A percentile compares a stretch with the other conserved stretches of the same genome.
Evolutionary conservation across 2,329 filamentous ascomycete species (phyloP).

Genomic region (Teratosphaeria pseudoeucalypti): DNA sequence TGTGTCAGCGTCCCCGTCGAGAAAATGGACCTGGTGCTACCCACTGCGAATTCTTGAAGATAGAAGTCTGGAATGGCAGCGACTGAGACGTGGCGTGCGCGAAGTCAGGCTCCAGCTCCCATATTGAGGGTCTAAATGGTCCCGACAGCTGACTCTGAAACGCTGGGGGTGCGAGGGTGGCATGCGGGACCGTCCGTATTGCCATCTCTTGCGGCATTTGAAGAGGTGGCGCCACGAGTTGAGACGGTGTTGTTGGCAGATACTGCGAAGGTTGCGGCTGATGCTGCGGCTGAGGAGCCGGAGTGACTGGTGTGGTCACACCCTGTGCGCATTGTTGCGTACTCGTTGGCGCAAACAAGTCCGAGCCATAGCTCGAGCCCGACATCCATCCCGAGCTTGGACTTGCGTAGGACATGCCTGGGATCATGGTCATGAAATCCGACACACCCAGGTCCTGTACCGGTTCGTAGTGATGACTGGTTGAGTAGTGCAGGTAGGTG

Average conservation of each 20-base stretch:
- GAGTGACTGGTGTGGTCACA: slow-evolving; percentile 13
- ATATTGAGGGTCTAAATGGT: slow-evolving; percentile 37
- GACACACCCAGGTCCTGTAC: slow-evolving; percentile 19
- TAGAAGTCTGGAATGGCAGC: slow-evolving; percentile 37
- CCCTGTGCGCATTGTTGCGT: slow-evolving; percentile 12
- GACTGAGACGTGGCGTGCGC: slow-evolving; percentile 28
- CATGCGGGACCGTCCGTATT: slow-evolving; percentile 18
- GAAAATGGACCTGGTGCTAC: slow-evolving; percentile 1
- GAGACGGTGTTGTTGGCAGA: slow-evolving; percentile 16
- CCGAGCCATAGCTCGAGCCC: slow-evolving; percentile 13
- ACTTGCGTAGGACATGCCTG: slow-evolving; percentile 33
- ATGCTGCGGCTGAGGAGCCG: slow-evolving; percentile 18
- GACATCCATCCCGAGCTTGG: slow-evolving; percentile 15
- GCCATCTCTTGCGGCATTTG: slow-evolving; percentile 22
- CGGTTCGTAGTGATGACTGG: slow-evolving; percentile 17
- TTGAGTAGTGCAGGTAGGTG: slow-evolving; percentile 26
- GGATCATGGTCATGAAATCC: slow-evolving; percentile 35
- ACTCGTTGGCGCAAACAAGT: slow-evolving; percentile 16
- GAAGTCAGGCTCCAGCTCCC: slow-evolving; percentile 35
- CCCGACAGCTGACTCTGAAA: slow-evolving; percentile 21
- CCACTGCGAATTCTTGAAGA: slow-evolving; percentile 33
- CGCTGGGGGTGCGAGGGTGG: slow-evolving; percentile 11
- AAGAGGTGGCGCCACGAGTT: slow-evolving; percentile 17
- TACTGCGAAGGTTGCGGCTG: slow-evolving; percentile 17
- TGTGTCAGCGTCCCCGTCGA: slow-evolving; percentile 17